Evolutionary conservation across 257 asterid species (phyloP).

Genomic region (Lavandula angustifolia): DNA sequence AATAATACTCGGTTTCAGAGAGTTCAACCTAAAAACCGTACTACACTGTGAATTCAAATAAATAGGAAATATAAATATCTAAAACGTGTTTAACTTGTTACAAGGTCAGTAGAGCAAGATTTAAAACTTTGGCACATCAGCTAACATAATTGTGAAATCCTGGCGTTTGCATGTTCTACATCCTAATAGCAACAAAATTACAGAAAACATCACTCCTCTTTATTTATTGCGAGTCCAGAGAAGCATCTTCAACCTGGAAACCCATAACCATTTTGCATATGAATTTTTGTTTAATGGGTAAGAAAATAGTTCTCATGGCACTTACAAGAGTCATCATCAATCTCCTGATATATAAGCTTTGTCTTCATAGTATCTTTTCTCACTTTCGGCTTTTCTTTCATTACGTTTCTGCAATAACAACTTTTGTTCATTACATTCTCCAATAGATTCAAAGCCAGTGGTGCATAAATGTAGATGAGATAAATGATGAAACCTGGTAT

Average conservation of each 20-base stretch:
- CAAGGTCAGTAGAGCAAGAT: too few relatives aligned
- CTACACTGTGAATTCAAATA: too few relatives aligned
- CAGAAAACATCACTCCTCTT: constrained; percentile 25
- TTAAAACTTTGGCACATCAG: too few relatives aligned
- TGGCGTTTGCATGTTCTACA: too few relatives aligned
- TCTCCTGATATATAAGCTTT: constrained; percentile 73
- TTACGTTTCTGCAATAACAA: constrained; percentile 69
- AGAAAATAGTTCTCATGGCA: constrained; percentile 11
- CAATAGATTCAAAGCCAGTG: constrained; percentile 17
- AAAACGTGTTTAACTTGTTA: too few relatives aligned
- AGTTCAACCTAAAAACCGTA: too few relatives aligned
- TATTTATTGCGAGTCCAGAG: constrained; percentile 32
- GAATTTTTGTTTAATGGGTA: background rate
- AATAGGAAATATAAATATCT: too few relatives aligned
- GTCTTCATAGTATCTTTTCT: constrained; percentile 85
- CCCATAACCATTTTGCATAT: constrained; percentile 21
- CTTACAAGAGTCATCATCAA: constrained; percentile 48
- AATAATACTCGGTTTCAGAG: too few relatives aligned
- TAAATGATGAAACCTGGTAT: constrained; percentile 59
- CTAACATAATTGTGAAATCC: too few relatives aligned
- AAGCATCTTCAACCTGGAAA: constrained; percentile 31
- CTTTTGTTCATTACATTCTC: constrained; percentile 15
- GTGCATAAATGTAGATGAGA: constrained; percentile 18
- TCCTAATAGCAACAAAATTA: background rate
- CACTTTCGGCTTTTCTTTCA: constrained; percentile 86